A percentile compares a stretch with the other conserved stretches of the same genome.
Evolutionary conservation across 2,329 filamentous ascomycete species (phyloP).

Genomic region (Aspergillus sp.): DNA sequence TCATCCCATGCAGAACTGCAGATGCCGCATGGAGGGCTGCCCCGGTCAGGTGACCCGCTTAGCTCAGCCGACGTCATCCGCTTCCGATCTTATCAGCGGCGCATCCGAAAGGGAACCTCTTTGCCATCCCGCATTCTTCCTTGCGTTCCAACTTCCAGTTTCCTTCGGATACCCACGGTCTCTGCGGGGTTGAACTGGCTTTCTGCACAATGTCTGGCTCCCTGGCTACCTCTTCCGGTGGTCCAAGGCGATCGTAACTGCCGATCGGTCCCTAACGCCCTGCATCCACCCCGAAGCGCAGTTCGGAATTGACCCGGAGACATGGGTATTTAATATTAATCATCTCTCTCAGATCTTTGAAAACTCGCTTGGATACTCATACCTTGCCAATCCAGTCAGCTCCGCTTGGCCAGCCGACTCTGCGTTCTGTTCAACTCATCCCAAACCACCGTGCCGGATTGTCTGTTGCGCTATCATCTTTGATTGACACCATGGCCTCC

Average conservation of each 20-base stretch:
- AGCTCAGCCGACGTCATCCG: slow-evolving; percentile 1
- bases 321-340: not conserved
- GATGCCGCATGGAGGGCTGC: not conserved
- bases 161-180: slow-evolving; percentile 6
- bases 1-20: no score
- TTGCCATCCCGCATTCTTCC: not conserved
- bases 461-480: not conserved
- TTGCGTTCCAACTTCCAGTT: not conserved
- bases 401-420: not conserved
- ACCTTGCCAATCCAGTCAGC: slow-evolving; percentile 4
- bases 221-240: slow-evolving; percentile 1
- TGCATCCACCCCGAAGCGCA: slow-evolving; percentile 15
- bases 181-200: slow-evolving; percentile 8
- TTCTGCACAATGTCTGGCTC: not conserved
- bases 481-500: slow-evolving; percentile 16
- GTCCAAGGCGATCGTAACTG: not conserved
- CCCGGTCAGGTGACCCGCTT: not conserved
- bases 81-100: slow-evolving; percentile 21
- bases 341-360: not conserved
- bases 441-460: not conserved
- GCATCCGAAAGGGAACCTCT: slow-evolving; percentile 13
- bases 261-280: slow-evolving; percentile 7
- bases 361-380: not conserved
- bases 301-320: slow-evolving; percentile 16
- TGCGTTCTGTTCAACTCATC: not conserved